phyloP scores from a whole-genome alignment of 768 basidiomycete genomes.

The Phylloporus rhodoxanthus region DNA sequence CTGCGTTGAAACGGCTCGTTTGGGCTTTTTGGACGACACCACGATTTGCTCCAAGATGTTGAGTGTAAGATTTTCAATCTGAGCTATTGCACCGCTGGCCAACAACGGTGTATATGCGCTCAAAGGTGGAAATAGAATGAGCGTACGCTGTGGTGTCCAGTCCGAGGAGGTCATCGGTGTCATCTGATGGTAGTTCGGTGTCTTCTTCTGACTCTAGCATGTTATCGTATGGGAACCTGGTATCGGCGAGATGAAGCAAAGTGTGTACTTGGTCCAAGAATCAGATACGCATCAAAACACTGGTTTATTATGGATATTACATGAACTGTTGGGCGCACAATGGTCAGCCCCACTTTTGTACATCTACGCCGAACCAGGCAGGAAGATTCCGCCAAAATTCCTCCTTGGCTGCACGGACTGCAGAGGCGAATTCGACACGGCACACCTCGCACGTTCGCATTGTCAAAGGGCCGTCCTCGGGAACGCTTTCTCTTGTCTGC shows the following conservation, averaged over 20 bases:
- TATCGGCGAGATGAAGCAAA: neutral
- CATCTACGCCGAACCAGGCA: conserved; percentile 57
- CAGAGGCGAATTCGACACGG: conserved; percentile 53
- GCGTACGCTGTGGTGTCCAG: conserved; percentile 6
- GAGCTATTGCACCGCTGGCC: conserved; percentile 20
- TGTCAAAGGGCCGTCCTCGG: conserved; percentile 38
- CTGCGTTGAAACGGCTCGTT: neutral
- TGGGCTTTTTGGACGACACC: conserved; percentile 8
- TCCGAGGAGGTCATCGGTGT: conserved; percentile 9
- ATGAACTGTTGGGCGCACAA: conserved; percentile 1
- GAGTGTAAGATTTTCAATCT: conserved; percentile 28
- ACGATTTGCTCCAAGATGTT: conserved; percentile 31
- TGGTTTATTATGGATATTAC: conserved; percentile 7
- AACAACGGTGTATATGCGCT: conserved; percentile 5
- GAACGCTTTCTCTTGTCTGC: conserved; percentile 49
- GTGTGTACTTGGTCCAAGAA: neutral
- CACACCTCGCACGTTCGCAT: conserved; percentile 62
- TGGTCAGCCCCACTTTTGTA: conserved; percentile 33
- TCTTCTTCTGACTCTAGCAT: conserved; percentile 3
- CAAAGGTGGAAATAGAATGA: neutral
- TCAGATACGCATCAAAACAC: neutral
- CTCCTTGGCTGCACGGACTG: conserved; percentile 53
- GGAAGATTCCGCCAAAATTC: conserved; percentile 64
- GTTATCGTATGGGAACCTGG: neutral
- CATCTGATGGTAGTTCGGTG: neutral